Evolutionary conservation across 1,284 basidiomycete genomes (phyloP).

Genomic region (Moesziomyces antarcticus): DNA sequence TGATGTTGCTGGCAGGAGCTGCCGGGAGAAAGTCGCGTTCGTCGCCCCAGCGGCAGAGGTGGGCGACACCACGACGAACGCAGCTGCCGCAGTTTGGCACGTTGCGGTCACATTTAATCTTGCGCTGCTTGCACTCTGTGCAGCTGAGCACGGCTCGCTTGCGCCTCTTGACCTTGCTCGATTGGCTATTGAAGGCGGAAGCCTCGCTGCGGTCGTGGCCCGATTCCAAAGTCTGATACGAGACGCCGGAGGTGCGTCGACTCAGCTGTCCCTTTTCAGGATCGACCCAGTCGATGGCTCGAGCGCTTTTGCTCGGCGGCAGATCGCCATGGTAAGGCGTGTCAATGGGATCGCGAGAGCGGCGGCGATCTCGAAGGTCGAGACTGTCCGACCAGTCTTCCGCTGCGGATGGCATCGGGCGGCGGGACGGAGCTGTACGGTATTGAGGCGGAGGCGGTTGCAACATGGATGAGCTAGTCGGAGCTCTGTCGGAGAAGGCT

Average conservation of each 20-base stretch:
- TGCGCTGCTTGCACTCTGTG: constrained; percentile 55
- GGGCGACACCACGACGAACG: constrained; percentile 49
- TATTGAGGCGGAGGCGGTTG: constrained; percentile 29
- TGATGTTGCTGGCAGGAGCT: constrained; percentile 35
- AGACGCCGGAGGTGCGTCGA: constrained; percentile 32
- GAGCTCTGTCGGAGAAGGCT: constrained; percentile 23
- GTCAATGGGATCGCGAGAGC: constrained; percentile 11
- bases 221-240: constrained; percentile 21
- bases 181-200: constrained; percentile 8
- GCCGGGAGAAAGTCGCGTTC: constrained; percentile 48
- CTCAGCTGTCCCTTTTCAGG: constrained; percentile 11
- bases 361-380: constrained; percentile 17
- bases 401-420: constrained; percentile 14
- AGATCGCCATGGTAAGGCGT: constrained; percentile 6
- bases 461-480: constrained; percentile 6
- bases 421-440: constrained; percentile 22
- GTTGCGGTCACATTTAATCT: constrained; percentile 59
- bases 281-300: constrained; percentile 26
- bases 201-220: constrained; percentile 11
- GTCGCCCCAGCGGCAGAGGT: constrained; percentile 57
- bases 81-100: constrained; percentile 55
- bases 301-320: neutral
- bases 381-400: constrained; percentile 20
- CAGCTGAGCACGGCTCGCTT: constrained; percentile 53
- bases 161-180: constrained; percentile 44